Evolutionary conservation across 23 red algal genomes (phyloP), one percentile per base, ranked within the genome.

Genomic region (Gracilaria caudata): DNA sequence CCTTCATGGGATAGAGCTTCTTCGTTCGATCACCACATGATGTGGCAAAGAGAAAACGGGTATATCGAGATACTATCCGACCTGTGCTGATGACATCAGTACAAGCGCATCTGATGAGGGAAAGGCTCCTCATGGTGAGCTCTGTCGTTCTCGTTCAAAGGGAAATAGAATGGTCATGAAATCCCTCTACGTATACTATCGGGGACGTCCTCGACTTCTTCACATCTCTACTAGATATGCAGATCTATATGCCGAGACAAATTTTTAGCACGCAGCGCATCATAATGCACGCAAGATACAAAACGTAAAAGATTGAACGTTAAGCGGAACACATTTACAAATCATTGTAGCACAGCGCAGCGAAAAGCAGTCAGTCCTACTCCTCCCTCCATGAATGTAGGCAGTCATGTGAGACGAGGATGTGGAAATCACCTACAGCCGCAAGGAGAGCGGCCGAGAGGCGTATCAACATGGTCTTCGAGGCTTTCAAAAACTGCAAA

Each of bases 311-410:
- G 21, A 39, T 38, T 75, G 6, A 36, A 49, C 39, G 70, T 46
- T 75, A 75, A 75, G 70, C 70, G 70, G n/a, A 47, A 39, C 70
- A 75, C 70, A 75, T 75, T 75, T 75, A 75, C 70, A 75, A 29
- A 17, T 46, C 70, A 75, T 29, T 24, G 70, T 38, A 29, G 70
- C 70, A 66, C 3, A 36, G 26, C 25, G 13, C 26, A 66, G 57
- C 57, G 57, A 29, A 28, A 25, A 60, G 1, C 57, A 28, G 23
- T 11, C 57, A 28, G 57, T 60, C 7, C 2, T 17, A 60, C 2
- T 60, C 23, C 57, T 60, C 57, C 13, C 25, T 28, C 28, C 7
- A 28, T 12, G 23, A 28, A 29, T 60, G 4, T 7, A 60, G 7
- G 26, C 57, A 12, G 11, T 60, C 57, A 60, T 60, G 57, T 28